phyloP scores from a whole-genome alignment of 345 rosid genomes.

The Reutealis trisperma region DNA sequence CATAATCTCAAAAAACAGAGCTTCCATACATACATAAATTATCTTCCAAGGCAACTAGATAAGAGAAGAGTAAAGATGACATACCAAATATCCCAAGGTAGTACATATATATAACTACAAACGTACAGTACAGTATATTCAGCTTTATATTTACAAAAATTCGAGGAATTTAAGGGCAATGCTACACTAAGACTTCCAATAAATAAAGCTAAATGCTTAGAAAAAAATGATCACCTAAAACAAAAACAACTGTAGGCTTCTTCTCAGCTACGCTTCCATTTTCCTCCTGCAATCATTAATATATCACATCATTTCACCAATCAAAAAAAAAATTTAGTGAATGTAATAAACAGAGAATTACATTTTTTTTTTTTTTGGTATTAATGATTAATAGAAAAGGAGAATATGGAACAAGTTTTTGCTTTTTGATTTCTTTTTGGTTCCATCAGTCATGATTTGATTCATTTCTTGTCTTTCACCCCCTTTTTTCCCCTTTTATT shows the following conservation, averaged over 20 bases:
- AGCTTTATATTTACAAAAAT: not conserved
- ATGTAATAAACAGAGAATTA: not conserved
- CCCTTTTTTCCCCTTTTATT: not conserved
- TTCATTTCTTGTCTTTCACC: not conserved
- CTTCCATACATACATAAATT: not conserved
- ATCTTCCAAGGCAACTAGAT: not conserved
- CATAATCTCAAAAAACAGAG: not conserved
- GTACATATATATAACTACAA: not conserved
- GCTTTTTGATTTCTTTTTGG: not conserved
- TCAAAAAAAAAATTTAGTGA: not conserved
- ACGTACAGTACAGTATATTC: not conserved
- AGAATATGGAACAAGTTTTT: not conserved
- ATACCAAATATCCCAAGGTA: not conserved
- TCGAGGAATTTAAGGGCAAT: not conserved
- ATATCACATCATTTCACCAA: not conserved
- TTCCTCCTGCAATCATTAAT: slow-evolving; percentile 45
- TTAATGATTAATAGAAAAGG: not conserved
- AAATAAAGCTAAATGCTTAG: not conserved
- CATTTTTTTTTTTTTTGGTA: not conserved
- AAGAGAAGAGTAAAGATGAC: too few relatives aligned
- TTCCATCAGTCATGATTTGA: not conserved
- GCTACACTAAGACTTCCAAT: not conserved
- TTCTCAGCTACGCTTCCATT: slow-evolving; percentile 45
- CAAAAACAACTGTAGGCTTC: slow-evolving; percentile 80
- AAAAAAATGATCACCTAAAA: slow-evolving; percentile 57